Evolutionary conservation across 164 flowering plant genomes (phyloP).

Genomic region (Vitis riparia): DNA sequence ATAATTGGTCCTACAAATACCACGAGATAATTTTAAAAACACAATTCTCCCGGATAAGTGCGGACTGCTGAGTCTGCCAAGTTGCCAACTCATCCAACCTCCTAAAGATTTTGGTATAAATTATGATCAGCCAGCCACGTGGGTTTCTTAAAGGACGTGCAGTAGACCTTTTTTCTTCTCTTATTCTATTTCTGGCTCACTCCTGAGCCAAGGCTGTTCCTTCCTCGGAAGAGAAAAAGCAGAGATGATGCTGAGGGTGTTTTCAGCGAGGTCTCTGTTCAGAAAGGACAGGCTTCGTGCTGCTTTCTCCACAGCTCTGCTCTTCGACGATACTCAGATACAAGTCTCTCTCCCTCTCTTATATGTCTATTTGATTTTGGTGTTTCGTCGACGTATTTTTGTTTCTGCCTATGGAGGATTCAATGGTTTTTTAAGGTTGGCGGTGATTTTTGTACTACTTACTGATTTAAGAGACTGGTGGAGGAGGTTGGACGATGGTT

Average conservation of each 20-base stretch:
- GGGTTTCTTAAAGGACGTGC: no score
- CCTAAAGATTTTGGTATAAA: no score
- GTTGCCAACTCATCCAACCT: no score
- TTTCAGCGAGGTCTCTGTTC: constrained; percentile 38
- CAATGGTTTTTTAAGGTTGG: neutral
- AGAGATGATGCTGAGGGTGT: constrained; percentile 53
- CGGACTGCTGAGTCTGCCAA: no score
- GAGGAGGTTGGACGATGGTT: no score
- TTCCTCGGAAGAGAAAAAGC: neutral
- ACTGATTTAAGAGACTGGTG: neutral
- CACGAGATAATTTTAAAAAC: no score
- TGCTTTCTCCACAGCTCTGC: constrained; percentile 62
- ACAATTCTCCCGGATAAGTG: no score
- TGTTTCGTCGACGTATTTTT: neutral
- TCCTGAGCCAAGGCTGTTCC: neutral
- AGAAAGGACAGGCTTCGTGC: constrained; percentile 26
- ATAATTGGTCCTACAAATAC: no score
- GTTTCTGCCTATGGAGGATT: neutral
- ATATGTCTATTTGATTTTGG: neutral
- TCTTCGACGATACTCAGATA: constrained; percentile 85
- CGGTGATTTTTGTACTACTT: neutral
- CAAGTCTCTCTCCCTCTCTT: constrained; percentile 47
- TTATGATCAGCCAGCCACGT: neutral
- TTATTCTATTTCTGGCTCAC: neutral
- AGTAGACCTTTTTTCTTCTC: no score